A percentile compares a stretch with the other conserved stretches of the same genome.
Evolutionary conservation across 2,329 filamentous ascomycete genomes (phyloP).

Genomic region (Pyrenophora graminea): DNA sequence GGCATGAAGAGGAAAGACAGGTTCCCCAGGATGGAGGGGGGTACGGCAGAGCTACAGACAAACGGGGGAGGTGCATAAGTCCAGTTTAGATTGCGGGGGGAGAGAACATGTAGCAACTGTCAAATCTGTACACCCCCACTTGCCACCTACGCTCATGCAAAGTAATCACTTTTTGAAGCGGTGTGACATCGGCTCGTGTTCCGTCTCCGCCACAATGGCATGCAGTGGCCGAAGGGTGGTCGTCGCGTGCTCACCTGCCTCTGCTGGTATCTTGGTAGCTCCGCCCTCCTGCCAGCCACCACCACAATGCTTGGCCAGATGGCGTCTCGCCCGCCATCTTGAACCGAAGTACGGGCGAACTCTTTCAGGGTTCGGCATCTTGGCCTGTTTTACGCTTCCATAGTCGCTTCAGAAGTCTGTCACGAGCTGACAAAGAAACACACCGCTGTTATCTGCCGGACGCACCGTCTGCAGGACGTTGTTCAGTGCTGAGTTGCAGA

Average conservation of each 20-base stretch:
- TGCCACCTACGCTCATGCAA: slow-evolving; percentile 11
- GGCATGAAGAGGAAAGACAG: slow-evolving; percentile 1
- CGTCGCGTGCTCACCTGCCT: slow-evolving; percentile 35
- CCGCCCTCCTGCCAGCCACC: neutral
- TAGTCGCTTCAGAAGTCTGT: slow-evolving; percentile 4
- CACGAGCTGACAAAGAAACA: slow-evolving; percentile 7
- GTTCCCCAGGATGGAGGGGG: slow-evolving; percentile 5
- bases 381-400: neutral
- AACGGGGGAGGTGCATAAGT: neutral
- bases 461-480: slow-evolving; percentile 8
- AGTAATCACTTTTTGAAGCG: slow-evolving; percentile 26
- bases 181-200: slow-evolving; percentile 24
- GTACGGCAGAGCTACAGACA: slow-evolving; percentile 1
- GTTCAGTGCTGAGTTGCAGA: neutral
- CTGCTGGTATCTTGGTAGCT: slow-evolving; percentile 3
- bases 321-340: neutral
- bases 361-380: neutral
- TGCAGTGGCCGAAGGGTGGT: slow-evolving; percentile 4
- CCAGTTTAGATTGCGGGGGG: slow-evolving; percentile 1
- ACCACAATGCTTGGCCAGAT: neutral
- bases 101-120: slow-evolving; percentile 14
- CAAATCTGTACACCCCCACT: slow-evolving; percentile 12
- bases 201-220: slow-evolving; percentile 5
- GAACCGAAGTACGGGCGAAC: neutral
- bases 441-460: slow-evolving; percentile 23